Percentiles rank a stretch among this genome's conserved stretches.
phyloP scores from a whole-genome alignment of 805 yeast species.

The Hanseniaspora hatyaiensis region DNA sequence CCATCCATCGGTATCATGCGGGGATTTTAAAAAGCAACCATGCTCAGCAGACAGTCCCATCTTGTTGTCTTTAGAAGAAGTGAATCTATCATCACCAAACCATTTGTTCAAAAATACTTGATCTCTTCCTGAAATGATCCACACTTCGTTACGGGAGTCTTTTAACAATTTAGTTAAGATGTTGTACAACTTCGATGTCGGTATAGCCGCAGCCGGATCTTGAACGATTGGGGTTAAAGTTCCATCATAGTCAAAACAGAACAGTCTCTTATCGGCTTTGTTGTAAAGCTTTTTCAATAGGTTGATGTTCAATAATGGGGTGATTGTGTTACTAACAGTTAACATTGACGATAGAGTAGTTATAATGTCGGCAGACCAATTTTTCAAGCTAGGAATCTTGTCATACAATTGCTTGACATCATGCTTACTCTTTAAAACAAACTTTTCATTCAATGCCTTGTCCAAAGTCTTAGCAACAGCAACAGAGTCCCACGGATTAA shows the following conservation, averaged over 20 bases:
- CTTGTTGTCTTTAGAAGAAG: constrained; percentile 34
- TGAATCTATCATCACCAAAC: constrained; percentile 42
- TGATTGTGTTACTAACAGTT: constrained; percentile 39
- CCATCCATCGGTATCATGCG: constrained; percentile 54
- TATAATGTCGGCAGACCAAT: constrained; percentile 63
- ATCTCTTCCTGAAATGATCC: constrained; percentile 96
- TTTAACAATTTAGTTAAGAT: constrained; percentile 49
- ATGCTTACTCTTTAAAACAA: constrained; percentile 34
- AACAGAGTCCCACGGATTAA: constrained; percentile 95
- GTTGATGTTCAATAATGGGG: constrained; percentile 75
- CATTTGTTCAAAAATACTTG: constrained; percentile 78
- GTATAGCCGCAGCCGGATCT: constrained; percentile 98
- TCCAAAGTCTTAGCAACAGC: constrained; percentile 81
- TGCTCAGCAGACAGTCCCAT: constrained; percentile 92
- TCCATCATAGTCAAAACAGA: constrained; percentile 93
- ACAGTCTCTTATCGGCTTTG: constrained; percentile 54
- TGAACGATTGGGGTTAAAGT: constrained; percentile 91
- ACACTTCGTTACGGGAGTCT: constrained; percentile 75
- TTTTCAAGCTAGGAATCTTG: constrained; percentile 64
- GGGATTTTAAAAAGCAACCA: constrained; percentile 82
- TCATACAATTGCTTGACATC: constrained; percentile 37
- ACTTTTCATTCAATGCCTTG: constrained; percentile 45
- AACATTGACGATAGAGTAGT: constrained; percentile 33
- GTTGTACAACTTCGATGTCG: constrained; percentile 57
- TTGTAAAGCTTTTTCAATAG: constrained; percentile 48